These are phyloP conservation scores for Omphalotus guepiniiformis DNA, from an alignment of 768 basidiomycete species.

Conservation along the genomic window DNA sequence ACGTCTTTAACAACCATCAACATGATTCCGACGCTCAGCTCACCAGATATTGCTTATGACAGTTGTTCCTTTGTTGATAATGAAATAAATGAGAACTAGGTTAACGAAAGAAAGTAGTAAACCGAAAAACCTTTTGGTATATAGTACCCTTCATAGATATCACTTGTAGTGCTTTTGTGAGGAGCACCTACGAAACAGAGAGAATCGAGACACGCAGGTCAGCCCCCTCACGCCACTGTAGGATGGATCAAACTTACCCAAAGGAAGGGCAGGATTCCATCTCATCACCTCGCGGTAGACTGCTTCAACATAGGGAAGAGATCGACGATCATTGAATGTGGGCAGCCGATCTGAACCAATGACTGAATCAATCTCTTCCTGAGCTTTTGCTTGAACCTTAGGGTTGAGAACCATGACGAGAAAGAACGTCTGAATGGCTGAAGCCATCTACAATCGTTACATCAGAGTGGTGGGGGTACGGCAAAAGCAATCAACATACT, in stretches of 20 bases:
- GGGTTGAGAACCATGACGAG: slow-evolving; percentile 12
- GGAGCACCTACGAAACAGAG: background rate
- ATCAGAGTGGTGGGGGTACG: background rate
- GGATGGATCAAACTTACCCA: background rate
- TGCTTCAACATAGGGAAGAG: slow-evolving; percentile 6
- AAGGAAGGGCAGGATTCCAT: background rate
- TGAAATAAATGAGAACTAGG: background rate
- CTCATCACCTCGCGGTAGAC: slow-evolving; percentile 15
- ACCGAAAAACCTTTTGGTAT: background rate
- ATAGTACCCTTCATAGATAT: background rate
- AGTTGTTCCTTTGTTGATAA: background rate
- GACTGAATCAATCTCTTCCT: slow-evolving; percentile 24
- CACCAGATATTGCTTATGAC: slow-evolving; percentile 1
- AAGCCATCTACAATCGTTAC: background rate
- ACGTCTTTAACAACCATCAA: background rate
- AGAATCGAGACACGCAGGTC: too few relatives aligned
- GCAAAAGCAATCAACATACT: background rate
- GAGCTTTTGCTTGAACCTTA: slow-evolving; percentile 21
- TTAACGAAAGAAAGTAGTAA: background rate
- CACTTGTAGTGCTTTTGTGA: background rate
- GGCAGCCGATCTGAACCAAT: slow-evolving; percentile 22
- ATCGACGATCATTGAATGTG: slow-evolving; percentile 14
- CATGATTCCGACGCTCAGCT: background rate
- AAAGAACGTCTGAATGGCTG: background rate
- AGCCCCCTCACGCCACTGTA: too few relatives aligned